phyloP scores from a whole-genome alignment of 2,329 filamentous ascomycete genomes.

The Alternaria solani region DNA sequence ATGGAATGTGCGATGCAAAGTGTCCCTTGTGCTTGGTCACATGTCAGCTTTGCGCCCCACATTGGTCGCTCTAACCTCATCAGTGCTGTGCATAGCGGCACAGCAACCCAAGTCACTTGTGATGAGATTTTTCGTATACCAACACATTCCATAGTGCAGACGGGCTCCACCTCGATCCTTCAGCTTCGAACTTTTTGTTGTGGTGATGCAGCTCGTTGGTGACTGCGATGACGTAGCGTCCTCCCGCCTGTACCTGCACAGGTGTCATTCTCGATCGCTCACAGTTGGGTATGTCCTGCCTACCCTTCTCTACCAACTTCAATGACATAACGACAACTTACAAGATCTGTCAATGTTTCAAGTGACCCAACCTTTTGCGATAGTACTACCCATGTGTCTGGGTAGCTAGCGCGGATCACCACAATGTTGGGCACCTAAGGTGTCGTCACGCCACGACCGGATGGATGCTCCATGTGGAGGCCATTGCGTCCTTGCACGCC shows the following conservation, averaged over 20 bases:
- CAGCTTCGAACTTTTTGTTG: neutral
- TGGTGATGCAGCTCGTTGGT: neutral
- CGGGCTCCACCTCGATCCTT: neutral
- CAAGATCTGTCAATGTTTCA: neutral
- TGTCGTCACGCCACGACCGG: slow-evolving; percentile 1
- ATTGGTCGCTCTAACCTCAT: neutral
- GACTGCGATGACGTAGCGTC: neutral
- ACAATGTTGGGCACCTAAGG: neutral
- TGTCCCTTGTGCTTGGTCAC: slow-evolving; percentile 1
- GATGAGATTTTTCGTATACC: neutral
- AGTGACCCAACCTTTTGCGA: neutral
- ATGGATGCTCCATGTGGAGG: slow-evolving; percentile 4
- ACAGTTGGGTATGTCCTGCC: neutral
- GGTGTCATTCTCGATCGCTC: neutral
- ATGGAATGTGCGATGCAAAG: neutral
- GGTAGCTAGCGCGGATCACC: slow-evolving; percentile 17
- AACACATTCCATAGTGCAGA: neutral
- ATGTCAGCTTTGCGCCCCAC: slow-evolving; percentile 1
- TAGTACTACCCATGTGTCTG: slow-evolving; percentile 31
- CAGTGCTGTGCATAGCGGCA: neutral
- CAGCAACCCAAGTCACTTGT: slow-evolving; percentile 1
- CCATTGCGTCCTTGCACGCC: slow-evolving; percentile 3
- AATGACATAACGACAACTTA: neutral
- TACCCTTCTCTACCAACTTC: neutral
- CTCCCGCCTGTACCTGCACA: neutral